These are phyloP conservation scores for Tuber calosporum DNA, from an alignment of 495 filamentous ascomycete genomes.

Conservation along the genomic window DNA sequence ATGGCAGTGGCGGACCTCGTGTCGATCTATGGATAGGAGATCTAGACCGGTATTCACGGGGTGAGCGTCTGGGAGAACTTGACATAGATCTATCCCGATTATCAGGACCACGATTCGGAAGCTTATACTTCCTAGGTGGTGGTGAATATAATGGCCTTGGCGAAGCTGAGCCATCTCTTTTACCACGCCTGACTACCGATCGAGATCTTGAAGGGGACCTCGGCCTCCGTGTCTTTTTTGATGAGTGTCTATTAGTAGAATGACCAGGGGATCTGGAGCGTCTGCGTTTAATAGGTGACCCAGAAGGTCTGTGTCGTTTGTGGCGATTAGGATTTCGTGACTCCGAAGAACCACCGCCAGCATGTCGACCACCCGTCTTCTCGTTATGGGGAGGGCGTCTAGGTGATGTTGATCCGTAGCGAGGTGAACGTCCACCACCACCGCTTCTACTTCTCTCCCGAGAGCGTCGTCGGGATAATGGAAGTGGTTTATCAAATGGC, in stretches of 20 bases:
- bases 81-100: constrained; percentile 38
- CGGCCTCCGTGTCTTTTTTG: constrained; percentile 37
- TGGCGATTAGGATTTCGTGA: constrained; percentile 40
- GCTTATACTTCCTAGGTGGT: constrained; percentile 37
- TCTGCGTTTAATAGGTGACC: constrained; percentile 37
- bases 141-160: constrained; percentile 33
- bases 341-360: constrained; percentile 28
- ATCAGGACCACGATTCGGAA: constrained; percentile 26
- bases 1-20: constrained; percentile 22
- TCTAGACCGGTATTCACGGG: constrained; percentile 8
- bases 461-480: constrained; percentile 30
- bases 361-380: constrained; percentile 21
- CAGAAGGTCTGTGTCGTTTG: constrained; percentile 34
- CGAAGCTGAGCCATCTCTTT: constrained; percentile 38
- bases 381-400: constrained; percentile 33
- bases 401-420: constrained; percentile 33
- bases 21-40: background rate
- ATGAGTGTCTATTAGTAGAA: constrained; percentile 28
- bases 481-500: constrained; percentile 31
- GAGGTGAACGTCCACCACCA: constrained; percentile 36
- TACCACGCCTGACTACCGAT: constrained; percentile 32
- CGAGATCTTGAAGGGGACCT: constrained; percentile 34
- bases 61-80: constrained; percentile 30
- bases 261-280: constrained; percentile 39
- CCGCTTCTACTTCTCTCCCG: constrained; percentile 39